Evolutionary conservation across 2,329 filamentous ascomycete genomes (phyloP), one percentile per base, ranked within the genome.

Genomic region (Sporothrix brasiliensis): DNA sequence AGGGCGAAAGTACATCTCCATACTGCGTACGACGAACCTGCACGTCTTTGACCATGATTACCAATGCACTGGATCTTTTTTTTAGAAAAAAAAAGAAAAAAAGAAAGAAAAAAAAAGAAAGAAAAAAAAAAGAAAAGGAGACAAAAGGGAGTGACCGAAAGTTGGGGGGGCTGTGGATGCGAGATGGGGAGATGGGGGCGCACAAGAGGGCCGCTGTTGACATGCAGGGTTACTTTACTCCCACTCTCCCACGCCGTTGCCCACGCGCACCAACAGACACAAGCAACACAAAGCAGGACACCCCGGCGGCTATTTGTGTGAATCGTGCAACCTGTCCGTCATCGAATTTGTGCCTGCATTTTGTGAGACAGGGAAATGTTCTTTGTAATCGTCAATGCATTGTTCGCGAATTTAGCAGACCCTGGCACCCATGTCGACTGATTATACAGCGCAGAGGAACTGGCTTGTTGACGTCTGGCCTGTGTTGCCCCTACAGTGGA

Each of bases 151-250:
- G 27, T 34, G 34, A 34, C 6, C 34, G 34, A 34, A 34, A 34
- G 34, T 34, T 34, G 34, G 34, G 34, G 34, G 34, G 34, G 4
- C 30, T 34, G 30, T 30, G 13, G 50, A 53, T 53, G n/a, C n/a
- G 21, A 21, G 50, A 24, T 52, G 50, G n/a, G 44, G 44, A 30
- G 21, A 47, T 50, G 41, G 60, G 41, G 41, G 24, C 60, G 27
- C 44, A 50, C 24, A 49, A 47, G 11, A 61, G 27, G 60, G 34
- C 56, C 2, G 34, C 34, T 39, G 34, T 34, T 39, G 44, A 61
- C 56, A 61, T 61, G 56, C 56, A 61, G 56, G 56, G 56, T 61
- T 39, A 39, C 34, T 61, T 34, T 39, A 61, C 56, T 44, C 56
- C 56, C n/a, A 61, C 56, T 16, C 24, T 56, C 52, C 52, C 52